These are phyloP conservation scores for Amoebophrya sp. DNA, from an alignment of 169 alveolate genomes.

Conservation along the genomic window DNA sequence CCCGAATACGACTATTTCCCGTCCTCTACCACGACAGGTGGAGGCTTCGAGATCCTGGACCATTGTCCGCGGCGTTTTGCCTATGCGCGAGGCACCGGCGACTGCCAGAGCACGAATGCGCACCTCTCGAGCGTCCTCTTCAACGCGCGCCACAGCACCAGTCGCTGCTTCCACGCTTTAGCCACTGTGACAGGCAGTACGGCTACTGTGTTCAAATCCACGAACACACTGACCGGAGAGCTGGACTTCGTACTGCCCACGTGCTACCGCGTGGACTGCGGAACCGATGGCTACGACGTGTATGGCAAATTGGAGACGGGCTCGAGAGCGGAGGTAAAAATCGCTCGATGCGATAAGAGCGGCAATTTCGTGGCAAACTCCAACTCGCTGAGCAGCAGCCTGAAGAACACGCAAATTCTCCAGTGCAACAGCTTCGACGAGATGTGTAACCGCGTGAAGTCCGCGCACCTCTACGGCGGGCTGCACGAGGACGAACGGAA, in stretches of 20 bases:
- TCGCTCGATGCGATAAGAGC: not conserved
- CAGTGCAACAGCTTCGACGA: not conserved
- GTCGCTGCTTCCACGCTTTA: not conserved
- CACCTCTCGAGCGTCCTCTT: not conserved
- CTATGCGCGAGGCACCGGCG: not conserved
- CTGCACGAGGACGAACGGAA: not conserved
- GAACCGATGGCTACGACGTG: not conserved
- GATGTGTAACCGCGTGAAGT: not conserved
- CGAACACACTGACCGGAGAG: too few species aligned
- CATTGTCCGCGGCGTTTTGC: not conserved
- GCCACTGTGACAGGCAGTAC: not conserved
- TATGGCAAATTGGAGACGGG: not conserved
- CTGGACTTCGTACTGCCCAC: too few species aligned
- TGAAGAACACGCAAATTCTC: not conserved
- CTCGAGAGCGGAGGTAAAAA: not conserved
- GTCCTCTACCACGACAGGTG: not conserved
- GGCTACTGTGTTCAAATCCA: not conserved
- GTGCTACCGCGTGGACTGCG: conserved; percentile 9
- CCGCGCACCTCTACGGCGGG: conserved; percentile 13
- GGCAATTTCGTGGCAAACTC: not conserved
- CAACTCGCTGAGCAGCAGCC: not conserved
- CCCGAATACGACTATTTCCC: too few species aligned
- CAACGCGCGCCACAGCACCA: not conserved
- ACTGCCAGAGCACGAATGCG: not conserved
- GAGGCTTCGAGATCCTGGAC: not conserved